Evolutionary conservation across 1,284 basidiomycete genomes (phyloP).

Genomic region (Xerocomus amazonicus): DNA sequence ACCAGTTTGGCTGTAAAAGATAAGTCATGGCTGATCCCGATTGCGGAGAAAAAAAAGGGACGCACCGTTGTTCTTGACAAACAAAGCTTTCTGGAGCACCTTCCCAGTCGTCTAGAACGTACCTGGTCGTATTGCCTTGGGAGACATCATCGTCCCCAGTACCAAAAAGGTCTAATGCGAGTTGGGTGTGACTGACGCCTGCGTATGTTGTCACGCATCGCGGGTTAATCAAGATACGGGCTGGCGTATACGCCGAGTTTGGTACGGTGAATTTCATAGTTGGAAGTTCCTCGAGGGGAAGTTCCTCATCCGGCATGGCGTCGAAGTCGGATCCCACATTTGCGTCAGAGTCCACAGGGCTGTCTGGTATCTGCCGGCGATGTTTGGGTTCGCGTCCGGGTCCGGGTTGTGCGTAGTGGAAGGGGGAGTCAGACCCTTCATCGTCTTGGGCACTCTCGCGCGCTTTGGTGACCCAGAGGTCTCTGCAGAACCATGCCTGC

Average conservation of each 20-base stretch:
- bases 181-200: slow-evolving; percentile 88
- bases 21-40: slow-evolving; percentile 1
- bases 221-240: slow-evolving; percentile 89
- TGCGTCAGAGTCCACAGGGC: slow-evolving; percentile 58
- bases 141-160: slow-evolving; percentile 56
- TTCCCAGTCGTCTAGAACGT: slow-evolving; percentile 89
- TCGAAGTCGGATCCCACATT: slow-evolving; percentile 88
- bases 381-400: slow-evolving; percentile 28
- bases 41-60: slow-evolving; percentile 8
- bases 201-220: slow-evolving; percentile 95
- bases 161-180: slow-evolving; percentile 89
- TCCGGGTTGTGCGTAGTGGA: slow-evolving; percentile 32
- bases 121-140: slow-evolving; percentile 55
- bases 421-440: slow-evolving; percentile 37
- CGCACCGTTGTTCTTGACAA: slow-evolving; percentile 88
- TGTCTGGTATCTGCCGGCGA: slow-evolving; percentile 31
- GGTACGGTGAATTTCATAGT: slow-evolving; percentile 61
- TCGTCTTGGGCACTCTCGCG: slow-evolving; percentile 63
- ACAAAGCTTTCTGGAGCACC: slow-evolving; percentile 94
- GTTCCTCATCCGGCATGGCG: slow-evolving; percentile 73
- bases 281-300: slow-evolving; percentile 40
- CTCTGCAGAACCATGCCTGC: slow-evolving; percentile 94
- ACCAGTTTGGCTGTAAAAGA: slow-evolving; percentile 64
- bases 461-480: slow-evolving; percentile 86
- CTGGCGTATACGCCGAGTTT: slow-evolving; percentile 84